phyloP scores from a whole-genome alignment of 306 rosid species.

The Pyrus communis region DNA sequence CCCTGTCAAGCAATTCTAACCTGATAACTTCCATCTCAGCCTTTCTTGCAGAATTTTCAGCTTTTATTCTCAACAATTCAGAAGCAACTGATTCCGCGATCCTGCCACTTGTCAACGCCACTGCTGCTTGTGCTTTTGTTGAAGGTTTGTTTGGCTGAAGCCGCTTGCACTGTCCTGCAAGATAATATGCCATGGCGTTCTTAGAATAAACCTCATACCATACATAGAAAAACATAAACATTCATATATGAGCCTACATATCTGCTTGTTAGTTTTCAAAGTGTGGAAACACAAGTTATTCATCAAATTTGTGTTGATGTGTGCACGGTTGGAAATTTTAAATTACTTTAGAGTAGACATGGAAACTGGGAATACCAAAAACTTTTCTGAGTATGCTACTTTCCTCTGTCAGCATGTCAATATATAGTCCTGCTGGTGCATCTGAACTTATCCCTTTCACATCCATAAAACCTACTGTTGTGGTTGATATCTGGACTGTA shows the following conservation, averaged over 20 bases:
- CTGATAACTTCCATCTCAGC: conserved; percentile 58
- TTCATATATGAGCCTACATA: background rate
- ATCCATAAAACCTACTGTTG: conserved; percentile 77
- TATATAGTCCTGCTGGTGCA: conserved; percentile 51
- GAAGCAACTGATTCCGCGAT: conserved; percentile 46
- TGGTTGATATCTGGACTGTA: conserved; percentile 94
- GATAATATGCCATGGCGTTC: conserved; percentile 2
- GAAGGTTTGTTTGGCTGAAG: conserved; percentile 85
- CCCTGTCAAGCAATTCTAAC: conserved; percentile 65
- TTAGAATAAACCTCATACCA: background rate
- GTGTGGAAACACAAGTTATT: background rate
- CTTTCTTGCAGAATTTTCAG: conserved; percentile 49
- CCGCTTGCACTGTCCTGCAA: conserved; percentile 85
- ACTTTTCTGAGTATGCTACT: conserved; percentile 75
- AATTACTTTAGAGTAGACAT: background rate
- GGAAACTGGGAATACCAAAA: conserved; percentile 49
- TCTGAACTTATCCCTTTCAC: conserved; percentile 59
- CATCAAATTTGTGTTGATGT: background rate
- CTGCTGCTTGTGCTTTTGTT: conserved; percentile 82
- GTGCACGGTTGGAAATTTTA: background rate
- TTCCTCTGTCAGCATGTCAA: conserved; percentile 70
- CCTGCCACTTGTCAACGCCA: conserved; percentile 73
- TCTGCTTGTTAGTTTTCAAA: background rate
- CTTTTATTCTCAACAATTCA: conserved; percentile 63
- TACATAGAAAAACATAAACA: background rate